These are phyloP conservation scores for Claviceps fusiformis DNA, from an alignment of 2,329 filamentous ascomycete genomes.

Conservation along the genomic window DNA sequence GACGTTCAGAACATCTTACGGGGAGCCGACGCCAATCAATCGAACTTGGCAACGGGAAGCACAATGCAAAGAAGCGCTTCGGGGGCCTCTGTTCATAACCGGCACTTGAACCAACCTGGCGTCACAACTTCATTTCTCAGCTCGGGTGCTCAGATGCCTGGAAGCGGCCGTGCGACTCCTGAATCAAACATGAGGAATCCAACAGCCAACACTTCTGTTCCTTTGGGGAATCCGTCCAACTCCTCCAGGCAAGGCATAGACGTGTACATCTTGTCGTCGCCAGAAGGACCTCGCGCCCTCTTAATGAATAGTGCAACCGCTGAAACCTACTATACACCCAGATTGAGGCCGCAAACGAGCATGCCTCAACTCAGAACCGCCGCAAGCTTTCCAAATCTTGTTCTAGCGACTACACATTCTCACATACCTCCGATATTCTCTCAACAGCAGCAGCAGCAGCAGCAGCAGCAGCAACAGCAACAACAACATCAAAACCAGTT, in stretches of 20 bases:
- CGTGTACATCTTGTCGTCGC: constrained; percentile 48
- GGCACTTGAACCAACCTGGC: constrained; percentile 23
- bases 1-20: constrained; percentile 35
- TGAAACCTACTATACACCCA: constrained; percentile 39
- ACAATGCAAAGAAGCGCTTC: constrained; percentile 40
- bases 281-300: constrained; percentile 43
- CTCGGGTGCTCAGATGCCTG: constrained; percentile 22
- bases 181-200: constrained; percentile 24
- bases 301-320: constrained; percentile 36
- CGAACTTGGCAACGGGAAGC: constrained; percentile 32
- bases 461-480: constrained; percentile 9
- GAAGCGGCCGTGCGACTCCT: constrained; percentile 34
- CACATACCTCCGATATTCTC: background rate
- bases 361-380: constrained; percentile 15
- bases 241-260: constrained; percentile 25
- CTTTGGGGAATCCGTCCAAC: constrained; percentile 5
- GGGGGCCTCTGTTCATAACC: constrained; percentile 27
- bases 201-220: constrained; percentile 14
- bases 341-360: constrained; percentile 15
- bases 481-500: constrained; percentile 11
- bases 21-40: constrained; percentile 30
- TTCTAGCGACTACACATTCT: background rate
- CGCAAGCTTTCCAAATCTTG: constrained; percentile 6
- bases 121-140: constrained; percentile 28
- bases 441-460: constrained; percentile 11